These are phyloP conservation scores for Begonia fuchsioides DNA, from an alignment of 306 rosid genomes.

Conservation along the genomic window DNA sequence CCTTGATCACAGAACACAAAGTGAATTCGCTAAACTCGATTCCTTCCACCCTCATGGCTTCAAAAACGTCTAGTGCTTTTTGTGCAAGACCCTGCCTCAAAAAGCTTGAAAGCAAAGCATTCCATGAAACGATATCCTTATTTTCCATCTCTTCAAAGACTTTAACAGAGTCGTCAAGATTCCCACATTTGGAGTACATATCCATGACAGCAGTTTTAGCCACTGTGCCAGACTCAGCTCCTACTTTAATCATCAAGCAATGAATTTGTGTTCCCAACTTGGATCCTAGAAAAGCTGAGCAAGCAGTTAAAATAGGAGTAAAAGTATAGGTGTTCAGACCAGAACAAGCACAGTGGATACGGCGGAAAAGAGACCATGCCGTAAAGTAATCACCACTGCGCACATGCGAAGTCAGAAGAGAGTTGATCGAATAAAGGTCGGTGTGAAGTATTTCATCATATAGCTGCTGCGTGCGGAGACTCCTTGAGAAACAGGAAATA, in stretches of 20 bases:
- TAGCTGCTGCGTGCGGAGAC: slow-evolving; percentile 14
- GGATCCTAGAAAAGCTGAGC: slow-evolving; percentile 15
- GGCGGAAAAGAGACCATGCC: slow-evolving; percentile 28
- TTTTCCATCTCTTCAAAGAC: slow-evolving; percentile 44
- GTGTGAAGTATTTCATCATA: slow-evolving; percentile 24
- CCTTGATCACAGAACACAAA: slow-evolving; percentile 47
- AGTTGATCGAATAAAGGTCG: slow-evolving; percentile 23
- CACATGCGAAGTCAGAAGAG: slow-evolving; percentile 22
- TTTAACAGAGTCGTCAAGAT: slow-evolving; percentile 16
- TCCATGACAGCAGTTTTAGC: slow-evolving; percentile 36
- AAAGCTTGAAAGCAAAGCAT: slow-evolving; percentile 32
- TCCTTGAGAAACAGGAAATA: neutral
- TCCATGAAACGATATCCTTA: slow-evolving; percentile 54
- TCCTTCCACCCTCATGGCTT: slow-evolving; percentile 31
- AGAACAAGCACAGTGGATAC: slow-evolving; percentile 17
- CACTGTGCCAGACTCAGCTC: slow-evolving; percentile 26
- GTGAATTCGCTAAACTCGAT: slow-evolving; percentile 40
- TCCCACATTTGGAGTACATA: slow-evolving; percentile 39
- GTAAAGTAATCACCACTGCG: slow-evolving; percentile 17
- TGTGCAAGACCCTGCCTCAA: slow-evolving; percentile 24
- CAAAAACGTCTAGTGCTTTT: slow-evolving; percentile 29
- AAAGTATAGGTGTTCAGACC: slow-evolving; percentile 28
- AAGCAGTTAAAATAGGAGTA: slow-evolving; percentile 32
- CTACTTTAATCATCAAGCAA: slow-evolving; percentile 28
- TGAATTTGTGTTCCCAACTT: slow-evolving; percentile 35